Percentiles rank a stretch among this genome's conserved stretches.
Conservation (phyloP, 2,329 filamentous ascomycete species). For the Aaosphaeria pasadenensis region DNA sequence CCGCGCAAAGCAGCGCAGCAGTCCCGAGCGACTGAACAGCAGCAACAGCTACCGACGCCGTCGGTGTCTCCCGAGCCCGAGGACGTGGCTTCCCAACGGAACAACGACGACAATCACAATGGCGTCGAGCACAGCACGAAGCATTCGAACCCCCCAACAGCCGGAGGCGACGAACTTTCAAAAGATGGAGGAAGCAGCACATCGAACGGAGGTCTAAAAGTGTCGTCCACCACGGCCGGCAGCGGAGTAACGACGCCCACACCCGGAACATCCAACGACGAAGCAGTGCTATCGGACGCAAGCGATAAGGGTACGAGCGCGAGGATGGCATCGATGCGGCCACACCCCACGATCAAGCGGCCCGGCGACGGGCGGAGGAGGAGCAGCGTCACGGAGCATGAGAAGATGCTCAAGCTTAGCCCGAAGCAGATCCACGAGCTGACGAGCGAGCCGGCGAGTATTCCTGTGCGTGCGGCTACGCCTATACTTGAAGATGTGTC, state of each 20-base stretch:
- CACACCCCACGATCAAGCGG: conserved; percentile 23
- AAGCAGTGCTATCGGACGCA: conserved; percentile 29
- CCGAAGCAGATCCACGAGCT: conserved; percentile 55
- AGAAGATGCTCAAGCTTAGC: conserved; percentile 52
- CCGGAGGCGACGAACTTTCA: neutral
- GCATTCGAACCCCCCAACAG: neutral
- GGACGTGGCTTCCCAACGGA: conserved; percentile 1
- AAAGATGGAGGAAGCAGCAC: conserved; percentile 1
- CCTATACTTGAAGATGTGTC: conserved; percentile 35
- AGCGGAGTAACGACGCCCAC: conserved; percentile 9
- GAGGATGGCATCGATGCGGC: conserved; percentile 4
- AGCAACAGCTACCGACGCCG: conserved; percentile 15
- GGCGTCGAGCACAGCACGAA: neutral
- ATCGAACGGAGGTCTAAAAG: conserved; percentile 7
- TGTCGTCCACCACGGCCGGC: conserved; percentile 7
- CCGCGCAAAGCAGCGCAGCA: neutral
- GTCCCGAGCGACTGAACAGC: conserved; percentile 3
- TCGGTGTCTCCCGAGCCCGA: conserved; percentile 6
- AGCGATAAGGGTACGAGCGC: conserved; percentile 19
- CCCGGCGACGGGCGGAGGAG: conserved; percentile 32
- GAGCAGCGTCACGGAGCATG: conserved; percentile 36
- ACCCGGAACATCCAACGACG: conserved; percentile 13
- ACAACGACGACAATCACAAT: neutral
- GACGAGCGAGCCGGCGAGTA: conserved; percentile 52
- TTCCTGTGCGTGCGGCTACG: conserved; percentile 47